Percentiles rank a stretch among this genome's conserved stretches.
Conservation (phyloP, 768 basidiomycete species). For the Suillus subalutaceus region DNA sequence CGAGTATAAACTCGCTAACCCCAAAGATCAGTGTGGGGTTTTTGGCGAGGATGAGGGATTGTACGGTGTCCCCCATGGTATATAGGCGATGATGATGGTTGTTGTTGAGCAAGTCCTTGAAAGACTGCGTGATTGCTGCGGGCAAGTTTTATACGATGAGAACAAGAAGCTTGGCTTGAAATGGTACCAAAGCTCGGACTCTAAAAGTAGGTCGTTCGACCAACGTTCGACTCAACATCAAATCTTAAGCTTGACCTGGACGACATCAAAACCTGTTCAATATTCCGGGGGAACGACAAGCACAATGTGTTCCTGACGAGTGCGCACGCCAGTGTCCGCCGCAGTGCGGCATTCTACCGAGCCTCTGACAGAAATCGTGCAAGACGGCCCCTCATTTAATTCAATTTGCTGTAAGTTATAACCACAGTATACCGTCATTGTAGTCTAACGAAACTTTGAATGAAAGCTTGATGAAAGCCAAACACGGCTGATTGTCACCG, state of each 20-base stretch:
- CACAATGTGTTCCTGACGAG: background rate
- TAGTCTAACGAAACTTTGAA: background rate
- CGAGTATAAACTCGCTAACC: conserved; percentile 23
- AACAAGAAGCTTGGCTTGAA: background rate
- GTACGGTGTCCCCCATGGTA: conserved; percentile 18
- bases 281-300: background rate
- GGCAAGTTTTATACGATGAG: conserved; percentile 1
- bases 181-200: background rate
- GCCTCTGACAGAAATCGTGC: background rate
- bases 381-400: background rate
- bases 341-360: background rate
- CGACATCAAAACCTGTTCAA: background rate
- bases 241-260: background rate
- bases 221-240: background rate
- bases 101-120: background rate
- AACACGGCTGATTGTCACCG: background rate
- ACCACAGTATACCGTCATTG: background rate
- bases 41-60: conserved; percentile 26
- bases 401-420: background rate
- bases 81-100: background rate
- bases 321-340: background rate
- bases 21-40: conserved; percentile 30
- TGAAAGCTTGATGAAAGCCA: background rate
- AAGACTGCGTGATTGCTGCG: background rate
- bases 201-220: background rate